Evolutionary conservation across 441 rosid species (phyloP).

Genomic region (Codiaeum variegatum): DNA sequence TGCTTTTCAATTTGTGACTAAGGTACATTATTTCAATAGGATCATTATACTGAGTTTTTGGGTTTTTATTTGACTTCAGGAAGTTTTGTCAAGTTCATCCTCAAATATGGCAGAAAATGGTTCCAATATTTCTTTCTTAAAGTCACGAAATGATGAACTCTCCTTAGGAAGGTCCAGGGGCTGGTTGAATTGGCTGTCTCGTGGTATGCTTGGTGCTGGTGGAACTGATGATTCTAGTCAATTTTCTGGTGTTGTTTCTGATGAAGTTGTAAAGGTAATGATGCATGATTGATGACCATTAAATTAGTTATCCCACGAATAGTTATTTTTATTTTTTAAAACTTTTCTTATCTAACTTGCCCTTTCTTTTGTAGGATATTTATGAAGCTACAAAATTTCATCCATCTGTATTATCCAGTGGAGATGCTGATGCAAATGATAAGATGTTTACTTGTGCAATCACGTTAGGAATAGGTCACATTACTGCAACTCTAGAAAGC

Average conservation of each 20-base stretch:
- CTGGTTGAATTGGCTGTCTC: constrained; percentile 97
- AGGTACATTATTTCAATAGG: neutral
- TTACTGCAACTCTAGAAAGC: constrained; percentile 54
- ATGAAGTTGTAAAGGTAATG: constrained; percentile 90
- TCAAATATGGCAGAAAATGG: constrained; percentile 31
- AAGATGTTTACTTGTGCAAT: constrained; percentile 53
- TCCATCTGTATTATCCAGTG: constrained; percentile 43
- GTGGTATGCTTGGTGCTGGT: constrained; percentile 99
- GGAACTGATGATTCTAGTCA: constrained; percentile 93
- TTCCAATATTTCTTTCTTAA: constrained; percentile 39
- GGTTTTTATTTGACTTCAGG: constrained; percentile 40
- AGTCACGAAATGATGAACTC: constrained; percentile 53
- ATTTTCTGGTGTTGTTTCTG: constrained; percentile 90
- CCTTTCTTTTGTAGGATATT: constrained; percentile 60
- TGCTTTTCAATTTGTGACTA: neutral
- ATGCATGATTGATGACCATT: constrained; percentile 20
- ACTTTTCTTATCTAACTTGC: neutral
- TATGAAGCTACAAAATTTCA: constrained; percentile 87
- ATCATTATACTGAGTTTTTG: constrained; percentile 14
- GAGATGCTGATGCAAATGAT: constrained; percentile 40
- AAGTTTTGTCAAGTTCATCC: constrained; percentile 38
- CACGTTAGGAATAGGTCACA: constrained; percentile 45
- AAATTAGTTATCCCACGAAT: constrained; percentile 9
- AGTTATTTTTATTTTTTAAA: neutral
- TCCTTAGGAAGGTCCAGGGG: constrained; percentile 69